Base-by-base conservation (phyloP, 2,329 filamentous ascomycete genomes). In the Aspergillus felis region DNA sequence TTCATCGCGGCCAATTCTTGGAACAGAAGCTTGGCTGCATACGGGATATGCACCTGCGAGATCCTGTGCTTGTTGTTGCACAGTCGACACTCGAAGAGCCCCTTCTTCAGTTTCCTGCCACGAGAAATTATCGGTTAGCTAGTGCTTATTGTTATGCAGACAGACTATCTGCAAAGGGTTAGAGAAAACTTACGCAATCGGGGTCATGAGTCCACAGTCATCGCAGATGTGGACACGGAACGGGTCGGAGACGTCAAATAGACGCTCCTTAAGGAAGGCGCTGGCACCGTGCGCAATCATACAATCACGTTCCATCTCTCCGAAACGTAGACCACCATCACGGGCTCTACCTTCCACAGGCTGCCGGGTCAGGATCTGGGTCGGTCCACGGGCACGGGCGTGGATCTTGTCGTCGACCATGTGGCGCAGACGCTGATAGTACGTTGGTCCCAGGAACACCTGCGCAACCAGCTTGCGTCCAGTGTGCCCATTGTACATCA, bases 341-440 rank as follows among this genome's bases (percentile, higher is more conserved):
- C 95, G 84, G 3, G 94, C 94, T 85, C 95, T 90, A 89, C 94
- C 94, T 79, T 99, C 94, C 14, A 99, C 94, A 20, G 94, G 94
- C 76, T 99, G 94, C 57, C 95, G 84, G 2, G 94, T 99, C 79
- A 99, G 85, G 70, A 99, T 99, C 78, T 99, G 94, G 24, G 96
- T 90, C 0, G 94, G 94, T 38, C 95, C 94, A 73, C 94, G 89
- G 14, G 95, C 94, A 77, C 95, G 90, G n/a, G 94, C 95, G 79
- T 99, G 94, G 68, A 99, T 99, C 84, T 99, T 99, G 82, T 99
- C 94, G 75, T 99, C 94, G 66, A 99, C 95, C 95, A 99, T 99
- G 79, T 99, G 95, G 63, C 94, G 89, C 59, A 99, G 85, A 76
- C 95, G 92, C 78, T 99, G 94, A 79, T 99, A 99, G 81, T 99